Conservation (phyloP, 192 early-diverging fungal species). For the Coemansia sp. region DNA sequence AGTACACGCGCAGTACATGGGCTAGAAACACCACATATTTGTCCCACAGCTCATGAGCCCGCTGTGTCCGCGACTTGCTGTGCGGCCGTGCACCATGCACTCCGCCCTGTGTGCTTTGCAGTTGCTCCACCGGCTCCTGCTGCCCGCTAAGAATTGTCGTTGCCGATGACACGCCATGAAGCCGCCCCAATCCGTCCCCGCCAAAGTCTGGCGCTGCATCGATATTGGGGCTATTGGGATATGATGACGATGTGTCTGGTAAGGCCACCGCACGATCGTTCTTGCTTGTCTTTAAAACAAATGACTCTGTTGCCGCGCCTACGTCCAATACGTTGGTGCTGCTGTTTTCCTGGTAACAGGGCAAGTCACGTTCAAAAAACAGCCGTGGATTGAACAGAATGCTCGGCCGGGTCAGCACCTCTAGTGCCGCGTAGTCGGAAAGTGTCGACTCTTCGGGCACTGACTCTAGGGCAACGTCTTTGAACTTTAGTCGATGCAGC, state of each 20-base stretch:
- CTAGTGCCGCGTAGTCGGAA: conserved; percentile 10
- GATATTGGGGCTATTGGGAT: not conserved
- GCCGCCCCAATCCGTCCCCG: not conserved
- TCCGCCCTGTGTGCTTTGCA: not conserved
- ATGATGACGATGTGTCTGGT: not conserved
- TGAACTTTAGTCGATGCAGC: conserved; percentile 5
- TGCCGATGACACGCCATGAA: not conserved
- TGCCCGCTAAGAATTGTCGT: not conserved
- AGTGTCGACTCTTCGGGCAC: too few species aligned
- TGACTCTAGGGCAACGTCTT: not conserved
- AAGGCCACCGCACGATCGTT: not conserved
- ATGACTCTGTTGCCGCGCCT: conserved; percentile 13
- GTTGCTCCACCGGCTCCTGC: not conserved
- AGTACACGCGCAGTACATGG: conserved; percentile 37
- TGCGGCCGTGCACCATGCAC: not conserved
- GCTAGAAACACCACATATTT: conserved; percentile 35
- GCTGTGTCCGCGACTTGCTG: conserved; percentile 4
- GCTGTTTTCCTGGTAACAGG: not conserved
- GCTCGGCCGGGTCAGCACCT: conserved; percentile 27
- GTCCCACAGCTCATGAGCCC: conserved; percentile 39
- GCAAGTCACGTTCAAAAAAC: conserved; percentile 48
- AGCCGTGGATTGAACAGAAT: conserved; percentile 45
- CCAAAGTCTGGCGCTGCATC: not conserved
- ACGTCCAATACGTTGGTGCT: not conserved
- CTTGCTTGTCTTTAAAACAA: not conserved